phyloP scores from a whole-genome alignment of 2,329 filamentous ascomycete species.

The Paracorniculantispora psalliotae region DNA sequence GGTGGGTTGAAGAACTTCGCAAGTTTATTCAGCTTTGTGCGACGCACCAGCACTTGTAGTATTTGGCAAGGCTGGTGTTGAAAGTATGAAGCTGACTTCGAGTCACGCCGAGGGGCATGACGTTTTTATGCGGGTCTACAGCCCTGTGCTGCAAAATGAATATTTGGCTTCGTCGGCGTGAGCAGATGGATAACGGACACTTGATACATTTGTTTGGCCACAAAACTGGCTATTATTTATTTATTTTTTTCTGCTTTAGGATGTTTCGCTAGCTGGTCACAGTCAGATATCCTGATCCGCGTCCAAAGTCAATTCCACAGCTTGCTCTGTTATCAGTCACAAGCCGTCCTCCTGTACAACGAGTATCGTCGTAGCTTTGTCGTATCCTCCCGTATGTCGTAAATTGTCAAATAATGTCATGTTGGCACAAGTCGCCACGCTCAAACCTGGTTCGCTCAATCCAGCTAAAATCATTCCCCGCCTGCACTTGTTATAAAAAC shows the following conservation, averaged over 20 bases:
- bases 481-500: neutral
- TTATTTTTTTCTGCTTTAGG: neutral
- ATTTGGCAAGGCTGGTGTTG: neutral
- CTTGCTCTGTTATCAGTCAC: neutral
- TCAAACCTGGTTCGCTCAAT: slow-evolving; percentile 8
- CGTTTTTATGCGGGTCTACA: slow-evolving; percentile 10
- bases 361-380: slow-evolving; percentile 8
- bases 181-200: too few relatives aligned
- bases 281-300: slow-evolving; percentile 2
- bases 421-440: slow-evolving; percentile 8
- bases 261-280: neutral
- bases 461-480: slow-evolving; percentile 6
- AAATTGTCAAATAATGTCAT: slow-evolving; percentile 11
- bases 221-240: neutral
- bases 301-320: neutral
- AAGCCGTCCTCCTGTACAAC: neutral
- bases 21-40: too few relatives aligned
- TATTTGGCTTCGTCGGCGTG: neutral
- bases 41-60: neutral
- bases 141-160: neutral
- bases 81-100: neutral
- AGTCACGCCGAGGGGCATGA: slow-evolving; percentile 10
- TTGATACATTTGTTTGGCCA: neutral
- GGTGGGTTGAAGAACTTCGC: too few relatives aligned
- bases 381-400: neutral